phyloP scores from a whole-genome alignment of 2,329 filamentous ascomycete species.

The Aspergillus ochraceus region DNA sequence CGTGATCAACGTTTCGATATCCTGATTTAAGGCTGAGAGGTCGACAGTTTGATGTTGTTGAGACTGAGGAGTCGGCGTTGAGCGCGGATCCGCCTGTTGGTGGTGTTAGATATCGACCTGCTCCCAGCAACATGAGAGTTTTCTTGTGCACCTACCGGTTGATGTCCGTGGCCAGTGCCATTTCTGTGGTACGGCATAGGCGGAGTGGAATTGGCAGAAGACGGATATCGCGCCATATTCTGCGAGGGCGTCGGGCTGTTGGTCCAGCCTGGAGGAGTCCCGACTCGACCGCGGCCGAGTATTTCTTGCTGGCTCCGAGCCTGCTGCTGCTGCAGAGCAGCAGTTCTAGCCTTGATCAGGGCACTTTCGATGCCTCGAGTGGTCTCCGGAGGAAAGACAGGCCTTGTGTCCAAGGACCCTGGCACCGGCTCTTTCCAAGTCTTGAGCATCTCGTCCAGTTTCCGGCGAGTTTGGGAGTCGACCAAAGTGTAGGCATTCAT shows the following conservation, averaged over 20 bases:
- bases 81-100: conserved; percentile 19
- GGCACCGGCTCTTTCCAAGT: conserved; percentile 98
- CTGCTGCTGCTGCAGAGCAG: conserved; percentile 51
- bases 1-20: conserved; percentile 76
- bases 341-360: conserved; percentile 75
- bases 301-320: conserved; percentile 57
- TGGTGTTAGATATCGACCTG: conserved; percentile 7
- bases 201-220: conserved; percentile 23
- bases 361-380: conserved; percentile 93
- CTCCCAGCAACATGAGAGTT: not conserved
- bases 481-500: conserved; percentile 96
- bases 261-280: conserved; percentile 62
- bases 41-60: conserved; percentile 44
- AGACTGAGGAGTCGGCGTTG: conserved; percentile 31
- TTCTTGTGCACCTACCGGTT: conserved; percentile 17
- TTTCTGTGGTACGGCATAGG: conserved; percentile 31
- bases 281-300: conserved; percentile 52
- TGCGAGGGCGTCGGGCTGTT: conserved; percentile 74
- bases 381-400: conserved; percentile 84
- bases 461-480: conserved; percentile 75
- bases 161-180: conserved; percentile 29
- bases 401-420: conserved; percentile 86
- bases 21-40: conserved; percentile 75
- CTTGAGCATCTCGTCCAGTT: conserved; percentile 95
- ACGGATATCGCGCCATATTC: conserved; percentile 42